Evolutionary conservation across 192 early-diverging fungal species (phyloP), one percentile per base, ranked within the genome.

Genomic region (Obelidium mucronatum): DNA sequence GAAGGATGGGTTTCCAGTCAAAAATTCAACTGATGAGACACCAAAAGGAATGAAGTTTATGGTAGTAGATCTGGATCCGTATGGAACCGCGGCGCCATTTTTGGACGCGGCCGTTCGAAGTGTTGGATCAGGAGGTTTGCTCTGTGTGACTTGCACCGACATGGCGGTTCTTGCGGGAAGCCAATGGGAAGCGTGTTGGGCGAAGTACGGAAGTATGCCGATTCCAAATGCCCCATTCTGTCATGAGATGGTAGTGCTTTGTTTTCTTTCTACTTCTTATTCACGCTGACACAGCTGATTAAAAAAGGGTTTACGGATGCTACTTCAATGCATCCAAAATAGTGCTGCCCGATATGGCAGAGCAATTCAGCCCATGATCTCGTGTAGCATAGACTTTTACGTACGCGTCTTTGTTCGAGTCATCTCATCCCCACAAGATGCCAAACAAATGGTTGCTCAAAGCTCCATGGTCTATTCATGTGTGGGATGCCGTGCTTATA

Each of bases 101-200:
- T 77, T 98, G 22, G 98, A 99, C 78, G 95, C 90, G 11, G 96
- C 96, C 2, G 91, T 99, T 3, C 94, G 98, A 65, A 89, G 94
- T 1, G 95, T 97, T 13, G 74, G 85, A 28, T 91, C 97, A 52
- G 95, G 95, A 70, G 95, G 93, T 1, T 82, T 99, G 22, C 86
- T 99, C 35, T 98, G 96, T 78, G 91, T 99, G 4, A 99, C 98
- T 2, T 99, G 97, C 83, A 99, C 98, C 1, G 98, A 99, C 89
- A 83, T 98, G 83, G 96, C 94, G 5, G 88, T 97, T 24, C 87
- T 99, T 19, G 94, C 96, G 74, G 95, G 96, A 59, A 91, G 80
- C 81, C 85, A 99, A 89, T 82, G 93, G 86, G 62, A 97, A 92
- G 82, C 70, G 42, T 92, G 92, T 77, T 99, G 88, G 84, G 90